Evolutionary conservation across 1,284 basidiomycete genomes (phyloP), one percentile per base, ranked within the genome.

Genomic region (Earliella scabrosa): DNA sequence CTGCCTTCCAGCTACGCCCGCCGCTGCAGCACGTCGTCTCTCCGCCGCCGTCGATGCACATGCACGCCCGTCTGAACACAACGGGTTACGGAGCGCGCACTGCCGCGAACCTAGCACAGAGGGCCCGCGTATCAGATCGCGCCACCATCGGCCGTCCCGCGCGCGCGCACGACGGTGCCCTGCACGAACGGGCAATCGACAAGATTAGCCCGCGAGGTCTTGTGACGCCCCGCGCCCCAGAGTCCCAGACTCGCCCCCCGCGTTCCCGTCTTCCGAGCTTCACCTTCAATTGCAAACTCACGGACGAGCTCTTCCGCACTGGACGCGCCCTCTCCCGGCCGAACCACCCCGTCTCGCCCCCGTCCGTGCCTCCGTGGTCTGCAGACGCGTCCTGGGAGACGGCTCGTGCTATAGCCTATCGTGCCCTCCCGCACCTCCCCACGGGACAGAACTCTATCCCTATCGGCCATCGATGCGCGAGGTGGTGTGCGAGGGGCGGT

Each of bases 401-500:
- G 38, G 39, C 21, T 40, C 20, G 39, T 40, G 39, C 5, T 24
- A 20, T 27, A 40, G 49, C 26, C 34, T 38, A 34, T 34, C 43
- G 45, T 32, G 47, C n/a, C n/a, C n/a, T n/a, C n/a, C n/a, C n/a
- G n/a, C n/a, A n/a, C n/a, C n/a, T n/a, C n/a, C n/a, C 45, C 45
- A 54, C 49, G 53, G 57, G 31, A 21, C 36, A 45, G 54, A 62
- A 62, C 60, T 52, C 57, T 56, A 56, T 62, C 50, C 53, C 52
- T 59, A 62, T 62, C 60, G 54, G 50, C 24, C 21, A 18, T 44
- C 14, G 3, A 14, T 44, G 13, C 26, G 14, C 9, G 24, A 24
- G 14, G 39, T 21, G 39, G 39, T 20, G 23, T 9, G 43, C 24
- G 26, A 4, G 24, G 13, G 45, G 34, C 34, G 39, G 26, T 9